phyloP scores from a whole-genome alignment of 2,329 filamentous ascomycete species.

The Cytospora mali region DNA sequence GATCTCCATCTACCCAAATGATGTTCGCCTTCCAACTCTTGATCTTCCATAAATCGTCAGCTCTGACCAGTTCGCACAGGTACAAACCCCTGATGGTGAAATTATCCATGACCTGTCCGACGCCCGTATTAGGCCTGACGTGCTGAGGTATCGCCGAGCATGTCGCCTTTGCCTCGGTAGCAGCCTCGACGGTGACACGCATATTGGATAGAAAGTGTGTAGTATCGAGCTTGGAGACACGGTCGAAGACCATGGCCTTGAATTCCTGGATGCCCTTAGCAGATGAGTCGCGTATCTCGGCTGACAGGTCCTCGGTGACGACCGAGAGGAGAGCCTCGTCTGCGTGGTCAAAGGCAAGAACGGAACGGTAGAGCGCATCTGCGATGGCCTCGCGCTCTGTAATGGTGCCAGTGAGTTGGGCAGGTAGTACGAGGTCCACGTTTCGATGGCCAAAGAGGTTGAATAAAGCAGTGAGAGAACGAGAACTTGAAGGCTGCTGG shows the following conservation, averaged over 20 bases:
- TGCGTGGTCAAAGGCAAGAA: constrained; percentile 35
- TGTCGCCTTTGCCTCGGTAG: constrained; percentile 1
- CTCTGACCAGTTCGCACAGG: constrained; percentile 5
- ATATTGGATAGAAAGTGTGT: constrained; percentile 22
- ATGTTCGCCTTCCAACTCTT: constrained; percentile 29
- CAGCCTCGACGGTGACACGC: constrained; percentile 26
- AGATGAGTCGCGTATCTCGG: constrained; percentile 30
- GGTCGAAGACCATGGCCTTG: constrained; percentile 28
- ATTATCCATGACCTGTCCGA: neutral
- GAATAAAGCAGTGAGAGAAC: too few species aligned
- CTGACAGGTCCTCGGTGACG: constrained; percentile 32
- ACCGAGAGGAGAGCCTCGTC: constrained; percentile 36
- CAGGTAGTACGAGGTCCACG: too few species aligned
- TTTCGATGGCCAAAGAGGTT: too few species aligned
- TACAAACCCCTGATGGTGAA: constrained; percentile 6
- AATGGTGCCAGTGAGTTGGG: constrained; percentile 27
- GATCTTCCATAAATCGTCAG: constrained; percentile 10
- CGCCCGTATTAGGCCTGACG: constrained; percentile 2
- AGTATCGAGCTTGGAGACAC: constrained; percentile 36
- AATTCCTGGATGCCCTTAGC: constrained; percentile 33
- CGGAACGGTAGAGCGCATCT: constrained; percentile 37
- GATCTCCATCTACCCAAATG: constrained; percentile 8
- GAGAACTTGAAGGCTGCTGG: too few species aligned
- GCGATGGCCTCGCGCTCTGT: constrained; percentile 37
- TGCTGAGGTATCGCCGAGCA: constrained; percentile 17